Evolutionary conservation across 1,284 basidiomycete genomes (phyloP).

Genomic region (Rhizopogon parksii): DNA sequence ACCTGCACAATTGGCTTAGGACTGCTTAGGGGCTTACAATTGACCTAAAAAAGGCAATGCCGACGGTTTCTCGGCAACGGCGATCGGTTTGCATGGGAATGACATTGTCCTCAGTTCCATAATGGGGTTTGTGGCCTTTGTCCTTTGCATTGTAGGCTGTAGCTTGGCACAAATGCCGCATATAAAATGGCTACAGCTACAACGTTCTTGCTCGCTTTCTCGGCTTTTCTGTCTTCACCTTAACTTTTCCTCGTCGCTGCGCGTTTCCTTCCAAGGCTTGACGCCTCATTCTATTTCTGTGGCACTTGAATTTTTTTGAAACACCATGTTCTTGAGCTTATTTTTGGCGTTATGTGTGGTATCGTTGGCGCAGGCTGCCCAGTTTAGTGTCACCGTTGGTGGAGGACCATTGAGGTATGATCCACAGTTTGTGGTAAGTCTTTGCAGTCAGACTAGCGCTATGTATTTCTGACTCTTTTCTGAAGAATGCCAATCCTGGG

Average conservation of each 20-base stretch:
- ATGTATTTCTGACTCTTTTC: background rate
- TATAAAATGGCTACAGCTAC: background rate
- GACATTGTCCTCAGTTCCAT: background rate
- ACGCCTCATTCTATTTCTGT: too few species aligned
- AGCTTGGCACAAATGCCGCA: background rate
- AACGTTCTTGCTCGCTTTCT: background rate
- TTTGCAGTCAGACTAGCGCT: background rate
- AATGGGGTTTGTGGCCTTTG: background rate
- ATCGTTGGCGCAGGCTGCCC: slow-evolving; percentile 25
- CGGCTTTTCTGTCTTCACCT: background rate
- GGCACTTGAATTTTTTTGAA: background rate
- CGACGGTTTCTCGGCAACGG: background rate
- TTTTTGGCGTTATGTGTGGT: slow-evolving; percentile 1
- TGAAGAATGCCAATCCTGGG: slow-evolving; percentile 42
- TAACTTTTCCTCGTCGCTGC: background rate
- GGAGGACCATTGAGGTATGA: slow-evolving; percentile 40
- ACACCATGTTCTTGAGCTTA: slow-evolving; percentile 3
- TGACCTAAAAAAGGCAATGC: background rate
- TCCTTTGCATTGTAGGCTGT: background rate
- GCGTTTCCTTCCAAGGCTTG: too few species aligned
- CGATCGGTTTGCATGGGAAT: background rate
- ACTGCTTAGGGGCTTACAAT: too few species aligned
- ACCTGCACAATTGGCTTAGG: background rate
- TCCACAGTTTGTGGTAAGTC: slow-evolving; percentile 42
- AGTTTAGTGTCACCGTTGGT: slow-evolving; percentile 46